Evolutionary conservation across 371 early-diverging fungal species (phyloP).

Genomic region (Rhizopus sp.): DNA sequence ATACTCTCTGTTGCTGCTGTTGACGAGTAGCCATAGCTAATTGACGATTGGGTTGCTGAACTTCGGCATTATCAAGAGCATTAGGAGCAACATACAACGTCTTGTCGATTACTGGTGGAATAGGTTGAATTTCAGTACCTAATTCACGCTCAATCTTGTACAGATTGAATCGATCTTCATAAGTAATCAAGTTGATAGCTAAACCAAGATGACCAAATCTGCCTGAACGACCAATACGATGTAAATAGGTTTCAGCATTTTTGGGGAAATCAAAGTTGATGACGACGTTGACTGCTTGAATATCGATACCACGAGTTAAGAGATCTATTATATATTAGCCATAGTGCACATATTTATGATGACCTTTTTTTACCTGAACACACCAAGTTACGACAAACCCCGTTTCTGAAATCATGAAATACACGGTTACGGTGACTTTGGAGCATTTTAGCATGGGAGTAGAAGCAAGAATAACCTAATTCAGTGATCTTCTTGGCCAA

Average conservation of each 20-base stretch:
- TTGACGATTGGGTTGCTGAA: constrained; percentile 49
- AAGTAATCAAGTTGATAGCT: constrained; percentile 97
- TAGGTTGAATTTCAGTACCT: constrained; percentile 96
- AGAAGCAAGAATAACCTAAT: constrained; percentile 98
- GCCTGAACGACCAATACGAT: constrained; percentile 98
- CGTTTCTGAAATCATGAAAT: constrained; percentile 98
- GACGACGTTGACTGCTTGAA: constrained; percentile 98
- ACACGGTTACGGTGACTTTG: constrained; percentile 98
- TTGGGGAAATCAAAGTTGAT: constrained; percentile 99
- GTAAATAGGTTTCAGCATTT: constrained; percentile 98
- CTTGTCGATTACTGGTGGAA: constrained; percentile 94
- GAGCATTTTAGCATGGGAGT: constrained; percentile 97
- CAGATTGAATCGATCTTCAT: constrained; percentile 94
- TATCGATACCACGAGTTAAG: constrained; percentile 99
- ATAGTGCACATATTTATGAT: neutral
- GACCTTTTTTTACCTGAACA: constrained; percentile 70
- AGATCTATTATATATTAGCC: constrained; percentile 66
- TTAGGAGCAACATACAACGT: constrained; percentile 83
- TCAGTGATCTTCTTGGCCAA: constrained; percentile 98
- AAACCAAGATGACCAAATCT: constrained; percentile 98
- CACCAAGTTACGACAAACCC: constrained; percentile 94
- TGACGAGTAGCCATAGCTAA: constrained; percentile 52
- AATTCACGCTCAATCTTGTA: constrained; percentile 97
- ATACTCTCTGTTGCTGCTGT: constrained; percentile 49
- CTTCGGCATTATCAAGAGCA: constrained; percentile 54